phyloP scores from a whole-genome alignment of 805 yeast genomes.

The Saccharomycopsis selenospora region DNA sequence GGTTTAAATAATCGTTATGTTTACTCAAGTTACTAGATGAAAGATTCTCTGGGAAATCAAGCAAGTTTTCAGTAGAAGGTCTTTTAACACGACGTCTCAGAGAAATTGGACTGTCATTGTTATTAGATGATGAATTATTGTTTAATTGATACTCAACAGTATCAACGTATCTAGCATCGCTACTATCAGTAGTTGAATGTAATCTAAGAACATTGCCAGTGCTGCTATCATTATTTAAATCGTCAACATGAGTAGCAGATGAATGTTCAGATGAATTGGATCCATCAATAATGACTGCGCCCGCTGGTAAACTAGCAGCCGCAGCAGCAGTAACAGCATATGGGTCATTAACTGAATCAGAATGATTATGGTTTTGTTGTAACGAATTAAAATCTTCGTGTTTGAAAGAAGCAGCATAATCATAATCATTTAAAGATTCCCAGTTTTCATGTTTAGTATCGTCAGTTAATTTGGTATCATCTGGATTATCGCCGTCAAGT shows the following conservation, averaged over 20 bases:
- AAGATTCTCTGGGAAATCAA: conserved; percentile 11
- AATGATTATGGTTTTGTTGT: neutral
- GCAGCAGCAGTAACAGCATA: neutral
- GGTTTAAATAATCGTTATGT: conserved; percentile 2
- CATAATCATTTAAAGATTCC: neutral
- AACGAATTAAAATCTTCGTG: neutral
- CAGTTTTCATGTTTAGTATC: neutral
- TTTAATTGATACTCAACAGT: conserved; percentile 9
- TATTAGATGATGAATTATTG: neutral
- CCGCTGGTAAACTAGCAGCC: neutral
- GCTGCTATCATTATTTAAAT: neutral
- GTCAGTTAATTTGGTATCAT: neutral
- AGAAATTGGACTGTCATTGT: neutral
- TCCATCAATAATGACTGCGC: neutral
- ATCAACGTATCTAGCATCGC: conserved; percentile 5
- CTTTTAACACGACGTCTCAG: neutral
- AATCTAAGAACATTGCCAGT: neutral
- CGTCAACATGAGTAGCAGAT: neutral
- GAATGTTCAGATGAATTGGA: neutral
- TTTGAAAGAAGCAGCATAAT: neutral
- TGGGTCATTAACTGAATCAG: neutral
- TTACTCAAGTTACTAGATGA: conserved; percentile 4
- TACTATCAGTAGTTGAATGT: conserved; percentile 11
- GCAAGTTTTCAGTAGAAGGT: conserved; percentile 12
- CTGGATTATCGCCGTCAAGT: no score